A percentile compares a stretch with the other conserved stretches of the same genome.
These are phyloP conservation scores for Vigna trinervia DNA, from an alignment of 306 rosid species.

Conservation along the genomic window DNA sequence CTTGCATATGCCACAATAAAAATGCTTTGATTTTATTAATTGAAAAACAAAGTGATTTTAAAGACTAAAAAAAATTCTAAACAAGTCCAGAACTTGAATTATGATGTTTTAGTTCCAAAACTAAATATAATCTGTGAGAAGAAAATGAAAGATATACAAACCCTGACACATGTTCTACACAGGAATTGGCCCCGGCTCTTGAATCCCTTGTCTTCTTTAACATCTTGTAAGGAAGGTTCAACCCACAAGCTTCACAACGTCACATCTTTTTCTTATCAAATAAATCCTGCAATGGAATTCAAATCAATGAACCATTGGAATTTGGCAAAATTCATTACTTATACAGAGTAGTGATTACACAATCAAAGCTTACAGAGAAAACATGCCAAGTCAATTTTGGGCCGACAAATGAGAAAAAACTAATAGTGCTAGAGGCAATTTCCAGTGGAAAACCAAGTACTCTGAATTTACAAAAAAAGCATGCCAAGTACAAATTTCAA, in stretches of 20 bases:
- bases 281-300: conserved; percentile 58
- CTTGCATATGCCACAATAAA: conserved; percentile 93
- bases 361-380: conserved; percentile 31
- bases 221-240: conserved; percentile 61
- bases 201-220: conserved; percentile 65
- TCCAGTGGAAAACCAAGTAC: conserved; percentile 32
- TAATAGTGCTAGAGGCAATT: background rate
- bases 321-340: conserved; percentile 9
- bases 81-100: conserved; percentile 36
- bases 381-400: background rate
- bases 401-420: conserved; percentile 25
- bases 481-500: no score
- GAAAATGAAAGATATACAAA: conserved; percentile 54
- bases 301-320: conserved; percentile 37
- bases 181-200: conserved; percentile 62
- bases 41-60: conserved; percentile 45
- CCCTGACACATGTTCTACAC: conserved; percentile 90
- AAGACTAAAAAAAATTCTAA: conserved; percentile 36
- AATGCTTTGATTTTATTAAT: conserved; percentile 84
- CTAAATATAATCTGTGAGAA: conserved; percentile 28
- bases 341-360: conserved; percentile 14
- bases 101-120: conserved; percentile 30
- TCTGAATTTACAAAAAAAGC: no score
- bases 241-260: conserved; percentile 84
- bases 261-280: conserved; percentile 60